Percentiles rank a stretch among this genome's conserved stretches.
phyloP scores from a whole-genome alignment of 768 basidiomycete genomes.

The Cyclocybe aegerita region DNA sequence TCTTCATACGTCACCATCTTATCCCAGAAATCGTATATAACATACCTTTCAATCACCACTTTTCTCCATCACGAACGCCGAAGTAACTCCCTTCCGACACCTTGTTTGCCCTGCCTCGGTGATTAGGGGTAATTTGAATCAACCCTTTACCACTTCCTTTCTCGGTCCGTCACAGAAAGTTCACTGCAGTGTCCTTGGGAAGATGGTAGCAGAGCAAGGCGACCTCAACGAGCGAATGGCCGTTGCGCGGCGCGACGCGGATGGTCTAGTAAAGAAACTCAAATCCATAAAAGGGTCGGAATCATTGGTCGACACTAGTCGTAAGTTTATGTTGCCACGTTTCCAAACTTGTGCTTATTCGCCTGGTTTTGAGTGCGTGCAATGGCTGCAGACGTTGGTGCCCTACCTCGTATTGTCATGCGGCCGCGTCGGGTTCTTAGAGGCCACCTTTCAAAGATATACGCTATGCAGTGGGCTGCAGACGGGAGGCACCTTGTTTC shows the following conservation, averaged over 20 bases:
- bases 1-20: too few relatives aligned
- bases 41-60: too few relatives aligned
- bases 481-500: constrained; percentile 98
- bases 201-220: constrained; percentile 33
- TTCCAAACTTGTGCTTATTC: constrained; percentile 10
- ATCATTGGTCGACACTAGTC: constrained; percentile 92
- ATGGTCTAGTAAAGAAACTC: constrained; percentile 98
- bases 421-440: constrained; percentile 92
- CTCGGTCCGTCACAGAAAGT: too few relatives aligned
- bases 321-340: constrained; percentile 51
- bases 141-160: too few relatives aligned
- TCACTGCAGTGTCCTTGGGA: too few relatives aligned
- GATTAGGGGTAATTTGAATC: too few relatives aligned
- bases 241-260: constrained; percentile 94
- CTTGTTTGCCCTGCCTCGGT: too few relatives aligned
- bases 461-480: constrained; percentile 99
- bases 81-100: too few relatives aligned
- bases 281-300: constrained; percentile 55
- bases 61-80: too few relatives aligned
- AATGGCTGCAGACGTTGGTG: constrained; percentile 96
- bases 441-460: constrained; percentile 98
- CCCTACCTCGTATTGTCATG: constrained; percentile 95
- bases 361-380: constrained; percentile 70
- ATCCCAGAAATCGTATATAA: too few relatives aligned
- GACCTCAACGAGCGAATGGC: constrained; percentile 94